Conservation (phyloP, 371 early-diverging fungal genomes). For the Rhizopus stolonifer region DNA sequence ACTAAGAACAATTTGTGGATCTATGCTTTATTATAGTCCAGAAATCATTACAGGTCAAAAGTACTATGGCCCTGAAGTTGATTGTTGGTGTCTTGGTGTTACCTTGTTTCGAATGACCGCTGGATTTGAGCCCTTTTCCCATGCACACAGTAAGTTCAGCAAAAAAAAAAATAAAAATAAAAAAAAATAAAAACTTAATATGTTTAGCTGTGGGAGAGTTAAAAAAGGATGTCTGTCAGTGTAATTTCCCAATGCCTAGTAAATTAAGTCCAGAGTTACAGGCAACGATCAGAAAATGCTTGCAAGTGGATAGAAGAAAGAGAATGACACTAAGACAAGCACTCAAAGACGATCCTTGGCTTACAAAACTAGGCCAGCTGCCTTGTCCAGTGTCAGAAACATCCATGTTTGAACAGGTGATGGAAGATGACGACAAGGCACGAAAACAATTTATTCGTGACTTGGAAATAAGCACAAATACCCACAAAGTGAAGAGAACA, state of each 20-base stretch:
- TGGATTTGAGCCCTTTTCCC: conserved; percentile 87
- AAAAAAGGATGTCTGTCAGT: conserved; percentile 65
- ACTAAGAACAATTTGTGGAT: conserved; percentile 78
- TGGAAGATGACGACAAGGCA: conserved; percentile 22
- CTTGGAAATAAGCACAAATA: conserved; percentile 10
- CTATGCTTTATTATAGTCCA: conserved; percentile 56
- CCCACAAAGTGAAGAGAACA: conserved; percentile 19
- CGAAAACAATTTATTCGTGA: conserved; percentile 18
- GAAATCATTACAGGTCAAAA: conserved; percentile 65
- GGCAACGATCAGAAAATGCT: conserved; percentile 53
- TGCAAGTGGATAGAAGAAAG: conserved; percentile 49
- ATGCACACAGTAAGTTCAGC: conserved; percentile 45
- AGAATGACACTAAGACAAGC: conserved; percentile 47
- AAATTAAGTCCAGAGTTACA: conserved; percentile 45
- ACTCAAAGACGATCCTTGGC: conserved; percentile 56
- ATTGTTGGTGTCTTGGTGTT: conserved; percentile 84
- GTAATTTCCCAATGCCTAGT: conserved; percentile 55
- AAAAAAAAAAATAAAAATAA: background rate
- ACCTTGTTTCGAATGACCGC: conserved; percentile 90
- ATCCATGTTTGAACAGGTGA: conserved; percentile 22
- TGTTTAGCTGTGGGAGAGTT: conserved; percentile 66
- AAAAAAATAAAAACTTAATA: no score
- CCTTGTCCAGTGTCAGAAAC: conserved; percentile 22
- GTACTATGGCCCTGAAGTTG: conserved; percentile 68
- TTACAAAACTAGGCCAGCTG: conserved; percentile 35